phyloP scores from a whole-genome alignment of 768 basidiomycete species.

The Mrakia blollopis region DNA sequence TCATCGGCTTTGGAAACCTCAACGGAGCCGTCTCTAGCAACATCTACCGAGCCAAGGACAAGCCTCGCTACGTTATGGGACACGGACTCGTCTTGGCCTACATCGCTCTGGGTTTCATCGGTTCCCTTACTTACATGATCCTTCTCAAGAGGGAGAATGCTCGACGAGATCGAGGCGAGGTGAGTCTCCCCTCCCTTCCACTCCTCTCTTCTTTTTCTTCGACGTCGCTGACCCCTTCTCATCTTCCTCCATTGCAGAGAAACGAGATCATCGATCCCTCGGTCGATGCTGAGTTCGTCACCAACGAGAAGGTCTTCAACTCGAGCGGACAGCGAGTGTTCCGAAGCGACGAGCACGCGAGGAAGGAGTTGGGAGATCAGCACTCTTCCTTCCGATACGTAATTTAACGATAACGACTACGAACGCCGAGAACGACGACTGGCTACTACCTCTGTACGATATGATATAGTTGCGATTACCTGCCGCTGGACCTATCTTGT shows the following conservation, averaged over 20 bases:
- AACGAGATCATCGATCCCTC: conserved; percentile 20
- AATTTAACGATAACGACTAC: conserved; percentile 3
- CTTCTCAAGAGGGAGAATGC: conserved; percentile 59
- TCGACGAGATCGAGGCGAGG: conserved; percentile 60
- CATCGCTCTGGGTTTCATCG: conserved; percentile 59
- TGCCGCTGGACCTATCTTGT: no score
- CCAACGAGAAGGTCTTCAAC: background rate
- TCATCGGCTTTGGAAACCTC: conserved; percentile 37
- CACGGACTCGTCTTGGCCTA: conserved; percentile 66
- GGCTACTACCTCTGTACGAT: no score
- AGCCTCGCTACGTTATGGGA: conserved; percentile 66
- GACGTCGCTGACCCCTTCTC: background rate
- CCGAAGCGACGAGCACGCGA: conserved; percentile 13
- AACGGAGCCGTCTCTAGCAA: conserved; percentile 68
- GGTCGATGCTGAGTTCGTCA: background rate
- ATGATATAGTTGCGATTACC: no score
- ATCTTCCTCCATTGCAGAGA: background rate
- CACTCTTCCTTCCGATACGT: conserved; percentile 25
- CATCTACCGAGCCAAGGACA: conserved; percentile 62
- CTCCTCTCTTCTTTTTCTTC: background rate
- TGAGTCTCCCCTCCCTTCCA: background rate
- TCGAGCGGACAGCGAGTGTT: background rate
- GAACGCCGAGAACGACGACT: no score
- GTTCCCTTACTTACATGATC: conserved; percentile 48
- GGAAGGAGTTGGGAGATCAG: conserved; percentile 13